A percentile compares a stretch with the other conserved stretches of the same genome.
Evolutionary conservation across 768 basidiomycete species (phyloP).

Genomic region (Clavulina sp.): DNA sequence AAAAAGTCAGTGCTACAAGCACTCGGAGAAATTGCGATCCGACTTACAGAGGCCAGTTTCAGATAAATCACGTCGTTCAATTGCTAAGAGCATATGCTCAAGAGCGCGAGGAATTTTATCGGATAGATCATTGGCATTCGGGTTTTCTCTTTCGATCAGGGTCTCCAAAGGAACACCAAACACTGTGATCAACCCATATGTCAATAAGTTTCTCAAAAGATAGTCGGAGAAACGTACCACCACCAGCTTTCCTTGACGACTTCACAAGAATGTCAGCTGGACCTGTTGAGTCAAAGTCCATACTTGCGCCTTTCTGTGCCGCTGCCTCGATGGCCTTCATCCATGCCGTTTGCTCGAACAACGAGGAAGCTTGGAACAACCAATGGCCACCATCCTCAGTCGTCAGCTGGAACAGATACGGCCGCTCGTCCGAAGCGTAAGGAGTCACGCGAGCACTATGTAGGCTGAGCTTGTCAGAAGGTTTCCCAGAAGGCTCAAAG

Average conservation of each 20-base stretch:
- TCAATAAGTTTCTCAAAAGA: too few relatives aligned
- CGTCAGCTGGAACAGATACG: constrained; percentile 66
- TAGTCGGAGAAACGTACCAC: too few relatives aligned
- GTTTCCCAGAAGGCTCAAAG: constrained; percentile 54
- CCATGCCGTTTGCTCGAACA: constrained; percentile 61
- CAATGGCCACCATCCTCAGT: constrained; percentile 81
- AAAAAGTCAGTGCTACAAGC: neutral
- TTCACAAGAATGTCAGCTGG: too few relatives aligned
- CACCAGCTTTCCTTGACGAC: constrained; percentile 2
- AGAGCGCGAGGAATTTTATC: constrained; percentile 52
- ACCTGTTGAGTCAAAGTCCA: constrained; percentile 38
- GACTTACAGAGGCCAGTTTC: constrained; percentile 73
- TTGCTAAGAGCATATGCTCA: constrained; percentile 44
- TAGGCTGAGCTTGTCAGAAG: constrained; percentile 54
- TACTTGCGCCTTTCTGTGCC: constrained; percentile 59
- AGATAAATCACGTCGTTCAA: constrained; percentile 56
- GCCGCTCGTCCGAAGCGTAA: constrained; percentile 64
- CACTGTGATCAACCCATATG: constrained; percentile 22
- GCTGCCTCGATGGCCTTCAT: constrained; percentile 54
- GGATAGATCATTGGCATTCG: constrained; percentile 29
- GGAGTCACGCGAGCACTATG: constrained; percentile 52
- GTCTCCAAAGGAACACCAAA: constrained; percentile 64
- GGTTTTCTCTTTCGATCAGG: constrained; percentile 47
- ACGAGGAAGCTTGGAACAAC: constrained; percentile 53
- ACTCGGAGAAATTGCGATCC: neutral